Evolutionary conservation across 1,139 yeast species (phyloP), one percentile per base, ranked within the genome.

Genomic region (Suhomyces chickasaworum): DNA sequence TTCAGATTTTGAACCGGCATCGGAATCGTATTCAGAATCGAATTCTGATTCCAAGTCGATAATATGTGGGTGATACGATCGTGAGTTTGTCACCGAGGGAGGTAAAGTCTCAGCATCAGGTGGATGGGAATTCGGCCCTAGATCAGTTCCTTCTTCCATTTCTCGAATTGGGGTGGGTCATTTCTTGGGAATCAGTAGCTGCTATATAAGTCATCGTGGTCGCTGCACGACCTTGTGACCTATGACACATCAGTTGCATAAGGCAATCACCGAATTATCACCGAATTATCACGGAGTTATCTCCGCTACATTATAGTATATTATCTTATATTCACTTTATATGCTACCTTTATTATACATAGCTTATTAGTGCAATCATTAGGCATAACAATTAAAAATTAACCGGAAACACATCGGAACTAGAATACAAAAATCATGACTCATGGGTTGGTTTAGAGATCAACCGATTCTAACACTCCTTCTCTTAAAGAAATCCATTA

Each of bases 401-500:
- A 36, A 18, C 23, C 34, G 39, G 12, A 32, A 27, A 40, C 32
- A 31, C n/a, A 6, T 39, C 27, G 36, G 37, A 23, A 25, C 30
- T 34, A 39, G 33, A 34, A 44, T 25, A 39, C 32, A 40, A 44
- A 37, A 31, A 27, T 44, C 47, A 31, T 40, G 32, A 44, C 44
- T 44, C 47, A 34, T 43, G 15, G 30, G 21, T 29, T 13, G 20
- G 38, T 20, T 17, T 25, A 25, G 18, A 21, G 17, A 16, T 46
- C 37, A 52, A 21, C 49, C 53, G 20, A 71, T 66, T 51, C 74
- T 59, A 12, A 80, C 80, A 63, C 91, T 86, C 68, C 89, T 80
- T 65, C 93, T 78, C 63, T 85, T 86, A 69, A 86, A 86, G 62
- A 86, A 86, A 63, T 86, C 91, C 81, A 86, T 82, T 21, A 86